Conservation (phyloP, 1,284 basidiomycete species). For the Tausonia pullulans region DNA sequence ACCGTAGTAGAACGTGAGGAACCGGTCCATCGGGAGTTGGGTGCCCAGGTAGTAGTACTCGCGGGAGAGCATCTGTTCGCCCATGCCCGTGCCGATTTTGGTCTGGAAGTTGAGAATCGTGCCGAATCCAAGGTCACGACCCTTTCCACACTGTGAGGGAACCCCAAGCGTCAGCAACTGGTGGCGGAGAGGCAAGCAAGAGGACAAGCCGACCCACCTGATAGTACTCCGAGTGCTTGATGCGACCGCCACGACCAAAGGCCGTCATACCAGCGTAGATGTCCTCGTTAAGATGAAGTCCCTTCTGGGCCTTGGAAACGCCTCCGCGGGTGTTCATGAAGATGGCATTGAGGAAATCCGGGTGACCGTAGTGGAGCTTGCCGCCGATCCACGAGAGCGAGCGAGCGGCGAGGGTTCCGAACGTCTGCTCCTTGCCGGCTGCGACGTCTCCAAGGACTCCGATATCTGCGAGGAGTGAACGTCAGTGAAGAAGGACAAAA, state of each 20-base stretch:
- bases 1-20: constrained; percentile 99
- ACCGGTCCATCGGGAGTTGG: constrained; percentile 95
- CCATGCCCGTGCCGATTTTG: constrained; percentile 99
- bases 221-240: constrained; percentile 99
- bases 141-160: constrained; percentile 74
- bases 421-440: constrained; percentile 98
- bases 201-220: constrained; percentile 27
- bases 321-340: constrained; percentile 99
- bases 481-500: background rate
- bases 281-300: constrained; percentile 96
- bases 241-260: constrained; percentile 87
- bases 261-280: constrained; percentile 99
- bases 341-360: constrained; percentile 95
- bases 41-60: constrained; percentile 99
- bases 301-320: constrained; percentile 98
- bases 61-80: constrained; percentile 96
- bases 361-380: constrained; percentile 97
- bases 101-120: constrained; percentile 99
- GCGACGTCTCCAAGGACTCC: constrained; percentile 97
- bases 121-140: constrained; percentile 96
- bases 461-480: constrained; percentile 45
- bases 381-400: constrained; percentile 95
- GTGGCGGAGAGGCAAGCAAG: background rate
- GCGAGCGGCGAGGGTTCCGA: constrained; percentile 91
- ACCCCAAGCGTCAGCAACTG: background rate